Evolutionary conservation across 202 grass and related monocot species (phyloP).

Genomic region (Brachypodium distachyon): DNA sequence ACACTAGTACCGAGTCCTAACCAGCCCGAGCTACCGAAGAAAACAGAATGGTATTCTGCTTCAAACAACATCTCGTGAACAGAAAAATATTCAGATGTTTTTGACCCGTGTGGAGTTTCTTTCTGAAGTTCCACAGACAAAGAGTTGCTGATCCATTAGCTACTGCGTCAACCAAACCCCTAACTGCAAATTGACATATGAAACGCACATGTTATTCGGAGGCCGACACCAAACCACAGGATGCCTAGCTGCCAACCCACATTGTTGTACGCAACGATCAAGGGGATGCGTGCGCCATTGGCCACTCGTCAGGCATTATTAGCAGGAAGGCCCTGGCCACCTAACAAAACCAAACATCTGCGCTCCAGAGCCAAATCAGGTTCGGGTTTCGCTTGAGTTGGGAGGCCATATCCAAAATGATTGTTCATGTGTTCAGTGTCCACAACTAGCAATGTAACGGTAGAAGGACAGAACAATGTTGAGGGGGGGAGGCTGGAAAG

Average conservation of each 20-base stretch:
- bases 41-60: neutral
- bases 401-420: too few relatives aligned
- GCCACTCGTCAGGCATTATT: neutral
- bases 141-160: neutral
- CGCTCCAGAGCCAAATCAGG: neutral
- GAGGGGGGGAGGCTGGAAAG: neutral
- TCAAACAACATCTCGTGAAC: neutral
- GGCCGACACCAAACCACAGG: neutral
- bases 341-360: neutral
- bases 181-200: slow-evolving; percentile 15
- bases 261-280: neutral
- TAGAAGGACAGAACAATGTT: too few relatives aligned
- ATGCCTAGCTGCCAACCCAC: neutral
- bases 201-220: neutral
- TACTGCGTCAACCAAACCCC: neutral
- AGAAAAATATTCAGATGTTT: neutral
- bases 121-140: neutral
- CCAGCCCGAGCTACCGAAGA: too few relatives aligned
- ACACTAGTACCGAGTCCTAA: neutral
- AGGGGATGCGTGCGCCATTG: neutral
- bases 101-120: neutral
- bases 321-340: neutral
- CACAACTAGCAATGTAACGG: too few relatives aligned
- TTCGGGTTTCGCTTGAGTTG: neutral
- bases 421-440: too few relatives aligned